Evolutionary conservation across 345 rosid species (phyloP).

Genomic region (Theobroma cacao): DNA sequence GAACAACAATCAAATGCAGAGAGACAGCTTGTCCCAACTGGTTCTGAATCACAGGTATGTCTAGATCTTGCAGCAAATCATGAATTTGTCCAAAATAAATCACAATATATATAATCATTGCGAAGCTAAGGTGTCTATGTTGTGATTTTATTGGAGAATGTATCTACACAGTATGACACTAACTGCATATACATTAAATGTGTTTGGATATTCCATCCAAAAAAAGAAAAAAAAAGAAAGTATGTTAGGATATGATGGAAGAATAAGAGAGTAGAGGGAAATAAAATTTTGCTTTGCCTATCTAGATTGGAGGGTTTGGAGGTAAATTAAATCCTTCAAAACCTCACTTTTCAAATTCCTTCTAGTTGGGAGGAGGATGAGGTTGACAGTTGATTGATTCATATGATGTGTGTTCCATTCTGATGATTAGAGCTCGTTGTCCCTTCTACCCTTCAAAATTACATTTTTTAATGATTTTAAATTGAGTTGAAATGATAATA

Average conservation of each 20-base stretch:
- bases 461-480: background rate
- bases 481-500: background rate
- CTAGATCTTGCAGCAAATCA: too few relatives aligned
- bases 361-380: background rate
- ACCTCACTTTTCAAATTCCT: background rate
- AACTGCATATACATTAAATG: background rate
- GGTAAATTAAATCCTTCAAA: background rate
- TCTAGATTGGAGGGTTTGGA: background rate
- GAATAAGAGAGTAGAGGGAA: too few relatives aligned
- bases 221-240: background rate
- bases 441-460: background rate
- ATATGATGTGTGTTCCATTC: background rate
- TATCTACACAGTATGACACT: background rate
- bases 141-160: background rate
- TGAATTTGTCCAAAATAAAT: background rate
- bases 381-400: background rate
- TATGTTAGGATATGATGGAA: too few relatives aligned
- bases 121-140: background rate
- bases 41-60: constrained; percentile 37
- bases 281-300: background rate
- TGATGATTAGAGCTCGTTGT: background rate
- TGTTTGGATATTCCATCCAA: background rate
- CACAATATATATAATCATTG: too few relatives aligned
- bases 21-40: constrained; percentile 30
- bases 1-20: constrained; percentile 48